phyloP scores from a whole-genome alignment of 2,329 filamentous ascomycete species.

The Scedosporium boydii region DNA sequence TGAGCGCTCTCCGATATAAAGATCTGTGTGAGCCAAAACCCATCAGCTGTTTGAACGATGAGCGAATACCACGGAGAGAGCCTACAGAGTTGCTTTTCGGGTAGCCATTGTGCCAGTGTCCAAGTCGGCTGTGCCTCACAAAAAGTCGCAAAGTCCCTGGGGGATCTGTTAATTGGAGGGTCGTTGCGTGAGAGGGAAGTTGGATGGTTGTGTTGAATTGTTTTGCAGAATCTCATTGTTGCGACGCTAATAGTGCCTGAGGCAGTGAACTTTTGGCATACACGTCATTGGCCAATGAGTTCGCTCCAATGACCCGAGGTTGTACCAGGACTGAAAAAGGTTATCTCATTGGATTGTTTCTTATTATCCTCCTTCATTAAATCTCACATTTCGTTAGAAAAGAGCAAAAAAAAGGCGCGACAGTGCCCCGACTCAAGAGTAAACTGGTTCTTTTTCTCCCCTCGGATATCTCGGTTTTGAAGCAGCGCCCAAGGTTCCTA shows the following conservation, averaged over 20 bases:
- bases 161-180: too few relatives aligned
- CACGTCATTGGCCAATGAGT: slow-evolving; percentile 3
- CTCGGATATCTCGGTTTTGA: too few relatives aligned
- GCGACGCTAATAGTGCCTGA: background rate
- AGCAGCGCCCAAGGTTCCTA: background rate
- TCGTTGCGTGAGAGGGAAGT: background rate
- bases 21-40: slow-evolving; percentile 32
- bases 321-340: background rate
- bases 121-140: too few relatives aligned
- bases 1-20: slow-evolving; percentile 86
- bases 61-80: background rate
- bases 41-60: background rate
- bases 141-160: too few relatives aligned
- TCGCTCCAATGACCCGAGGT: background rate
- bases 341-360: background rate
- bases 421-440: too few relatives aligned
- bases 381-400: background rate
- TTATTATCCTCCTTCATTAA: too few relatives aligned
- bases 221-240: background rate
- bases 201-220: background rate
- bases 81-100: slow-evolving; percentile 39
- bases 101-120: slow-evolving; percentile 27
- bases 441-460: too few relatives aligned
- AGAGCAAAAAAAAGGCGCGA: background rate
- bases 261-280: background rate